Evolutionary conservation across 441 rosid genomes (phyloP).

Genomic region (Macaranga tanarius): DNA sequence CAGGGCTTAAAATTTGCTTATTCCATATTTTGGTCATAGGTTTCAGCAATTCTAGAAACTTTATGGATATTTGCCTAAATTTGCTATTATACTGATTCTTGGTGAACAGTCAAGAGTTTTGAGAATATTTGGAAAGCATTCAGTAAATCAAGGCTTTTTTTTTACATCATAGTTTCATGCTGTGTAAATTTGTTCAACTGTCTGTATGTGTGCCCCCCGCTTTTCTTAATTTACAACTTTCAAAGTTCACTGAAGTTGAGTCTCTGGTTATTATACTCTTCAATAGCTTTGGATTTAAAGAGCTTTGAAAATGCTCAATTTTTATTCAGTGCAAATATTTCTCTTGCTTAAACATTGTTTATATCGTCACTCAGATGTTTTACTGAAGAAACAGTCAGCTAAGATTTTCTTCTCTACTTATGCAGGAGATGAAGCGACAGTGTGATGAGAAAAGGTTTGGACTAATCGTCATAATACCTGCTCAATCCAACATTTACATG

Average conservation of each 20-base stretch:
- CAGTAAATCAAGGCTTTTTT: not conserved
- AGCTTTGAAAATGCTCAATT: constrained; percentile 2
- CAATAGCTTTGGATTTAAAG: no score
- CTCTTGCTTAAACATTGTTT: not conserved
- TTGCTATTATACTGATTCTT: not conserved
- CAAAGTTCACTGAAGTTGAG: constrained; percentile 18
- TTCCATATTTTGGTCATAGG: no score
- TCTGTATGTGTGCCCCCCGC: constrained; percentile 3
- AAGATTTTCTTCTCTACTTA: constrained; percentile 20
- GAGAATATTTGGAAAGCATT: not conserved
- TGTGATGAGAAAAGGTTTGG: constrained; percentile 93
- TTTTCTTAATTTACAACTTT: not conserved
- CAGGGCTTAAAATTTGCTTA: no score
- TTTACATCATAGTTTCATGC: not conserved
- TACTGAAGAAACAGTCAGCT: constrained; percentile 13
- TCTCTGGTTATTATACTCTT: not conserved
- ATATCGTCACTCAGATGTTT: constrained; percentile 16
- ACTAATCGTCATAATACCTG: constrained; percentile 23
- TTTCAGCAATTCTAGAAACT: not conserved
- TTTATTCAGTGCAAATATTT: constrained; percentile 9
- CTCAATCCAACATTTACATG: constrained; percentile 4
- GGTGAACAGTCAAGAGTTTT: no score
- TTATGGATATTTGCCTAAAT: not conserved
- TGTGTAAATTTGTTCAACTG: constrained; percentile 8
- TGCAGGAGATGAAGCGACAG: constrained; percentile 96